Base-by-base conservation (phyloP, 345 rosid genomes). In the Adansonia digitata region DNA sequence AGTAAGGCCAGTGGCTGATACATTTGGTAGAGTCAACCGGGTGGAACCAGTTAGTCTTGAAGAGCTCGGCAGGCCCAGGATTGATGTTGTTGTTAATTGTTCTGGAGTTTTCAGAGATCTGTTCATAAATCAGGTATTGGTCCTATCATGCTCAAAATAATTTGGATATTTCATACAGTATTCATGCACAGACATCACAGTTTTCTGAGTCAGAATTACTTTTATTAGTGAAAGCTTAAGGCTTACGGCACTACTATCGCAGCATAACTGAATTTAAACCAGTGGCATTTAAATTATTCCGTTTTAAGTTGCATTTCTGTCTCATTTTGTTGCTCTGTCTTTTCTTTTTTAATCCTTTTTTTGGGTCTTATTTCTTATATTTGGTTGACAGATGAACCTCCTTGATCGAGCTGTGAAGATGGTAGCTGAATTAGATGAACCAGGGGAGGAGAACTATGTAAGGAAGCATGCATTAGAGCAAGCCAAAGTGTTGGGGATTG, bases 81-180 rank as follows among this genome's bases (percentile, higher is more conserved):
- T 95, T 40, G 99, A 95, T 75, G 99, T 95, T 5, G 98, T 95
- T 22, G 98, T 95, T 60, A 95, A 95, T 80, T 95, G 99, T 88
- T 95, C 99, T 0, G 99, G 99, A 24, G 97, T 95, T 82, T 95
- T 95, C 89, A 87, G 99, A 80, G 98, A 95, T 76, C 97, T 95
- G 57, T 95, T 95, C 72, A 93, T 95, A 82, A 95, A 95, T 53
- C 99, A 95, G 97, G 98, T 92, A 83, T 53, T 17, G 13, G 26
- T 24, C 57, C 61, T 62, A 29, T 37, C n/a, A 9, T 55, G 18
- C 17, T 72, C 5, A 22, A 11, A 29, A 7, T 64, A 20, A 43
- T 35, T 20, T 56, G 7, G 14, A 0, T 60, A 5, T 2, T 46
- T 17, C 24, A 15, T 40, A 24, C 27, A 5, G 17, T 11, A 31